Conservation (phyloP, 139 green algal species). For the Gonium pectorale region DNA sequence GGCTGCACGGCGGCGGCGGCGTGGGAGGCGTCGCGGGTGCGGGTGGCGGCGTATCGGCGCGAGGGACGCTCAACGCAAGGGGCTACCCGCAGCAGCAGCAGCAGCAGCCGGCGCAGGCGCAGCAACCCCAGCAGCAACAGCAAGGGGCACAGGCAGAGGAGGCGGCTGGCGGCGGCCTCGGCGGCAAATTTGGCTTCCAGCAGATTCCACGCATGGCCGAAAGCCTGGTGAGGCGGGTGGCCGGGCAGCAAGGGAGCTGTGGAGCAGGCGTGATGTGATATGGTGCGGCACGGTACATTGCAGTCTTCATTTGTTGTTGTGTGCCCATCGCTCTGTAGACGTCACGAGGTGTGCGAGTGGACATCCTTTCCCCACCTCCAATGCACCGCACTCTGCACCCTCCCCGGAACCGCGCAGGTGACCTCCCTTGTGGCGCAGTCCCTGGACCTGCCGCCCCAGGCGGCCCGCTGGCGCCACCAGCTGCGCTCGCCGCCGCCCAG, state of each 20-base stretch:
- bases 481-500: conserved; percentile 36
- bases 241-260: too few species aligned
- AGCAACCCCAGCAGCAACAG: not conserved
- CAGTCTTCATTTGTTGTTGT: too few species aligned
- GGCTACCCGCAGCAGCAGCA: conserved; percentile 13
- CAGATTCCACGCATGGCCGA: conserved; percentile 58
- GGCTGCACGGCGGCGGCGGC: not conserved
- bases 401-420: too few species aligned
- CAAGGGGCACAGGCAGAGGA: not conserved
- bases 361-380: too few species aligned
- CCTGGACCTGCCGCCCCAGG: conserved; percentile 80
- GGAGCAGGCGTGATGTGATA: too few species aligned
- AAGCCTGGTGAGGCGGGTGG: conserved; percentile 51
- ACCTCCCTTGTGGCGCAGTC: conserved; percentile 82
- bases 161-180: conserved; percentile 7
- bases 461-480: conserved; percentile 66
- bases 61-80: not conserved
- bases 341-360: too few species aligned
- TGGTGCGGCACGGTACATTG: too few species aligned
- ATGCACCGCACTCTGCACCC: too few species aligned
- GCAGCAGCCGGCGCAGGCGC: not conserved
- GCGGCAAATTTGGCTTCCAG: conserved; percentile 32
- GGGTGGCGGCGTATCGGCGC: not conserved
- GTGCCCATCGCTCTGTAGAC: too few species aligned
- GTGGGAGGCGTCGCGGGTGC: not conserved